Evolutionary conservation across 139 green algal genomes (phyloP).

Genomic region (Chlorella sp.): DNA sequence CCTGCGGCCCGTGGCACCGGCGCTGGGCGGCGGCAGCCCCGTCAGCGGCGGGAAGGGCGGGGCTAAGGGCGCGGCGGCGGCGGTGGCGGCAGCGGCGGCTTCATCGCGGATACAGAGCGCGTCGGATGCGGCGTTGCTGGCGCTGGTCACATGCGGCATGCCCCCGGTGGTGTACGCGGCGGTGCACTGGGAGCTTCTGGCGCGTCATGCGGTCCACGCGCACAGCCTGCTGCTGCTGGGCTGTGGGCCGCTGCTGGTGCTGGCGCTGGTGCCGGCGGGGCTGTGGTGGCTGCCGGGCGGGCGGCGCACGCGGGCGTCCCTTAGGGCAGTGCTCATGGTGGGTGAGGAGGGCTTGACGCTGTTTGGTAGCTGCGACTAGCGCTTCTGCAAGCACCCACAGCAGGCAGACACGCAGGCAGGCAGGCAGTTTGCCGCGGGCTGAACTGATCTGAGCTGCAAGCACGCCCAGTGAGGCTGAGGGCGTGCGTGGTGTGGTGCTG

Average conservation of each 20-base stretch:
- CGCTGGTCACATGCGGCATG: constrained; percentile 45
- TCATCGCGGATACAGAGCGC: constrained; percentile 2
- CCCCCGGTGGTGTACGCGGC: constrained; percentile 54
- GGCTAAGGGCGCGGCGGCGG: neutral
- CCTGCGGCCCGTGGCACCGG: neutral
- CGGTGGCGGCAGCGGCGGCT: neutral
- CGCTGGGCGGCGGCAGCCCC: constrained; percentile 9
- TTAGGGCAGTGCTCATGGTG: too few relatives aligned
- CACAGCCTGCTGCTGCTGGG: constrained; percentile 72
- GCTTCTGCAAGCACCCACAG: too few relatives aligned
- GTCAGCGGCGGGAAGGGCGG: neutral
- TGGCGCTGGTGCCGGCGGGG: constrained; percentile 54
- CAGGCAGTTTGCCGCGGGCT: too few relatives aligned
- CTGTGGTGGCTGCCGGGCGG: constrained; percentile 74
- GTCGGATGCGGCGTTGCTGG: constrained; percentile 42
- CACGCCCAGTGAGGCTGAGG: too few relatives aligned
- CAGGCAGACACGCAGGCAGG: too few relatives aligned
- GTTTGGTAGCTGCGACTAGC: too few relatives aligned
- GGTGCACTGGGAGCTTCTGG: constrained; percentile 50
- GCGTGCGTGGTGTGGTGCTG: too few relatives aligned
- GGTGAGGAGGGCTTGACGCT: too few relatives aligned
- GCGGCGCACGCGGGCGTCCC: too few relatives aligned
- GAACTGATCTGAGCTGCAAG: too few relatives aligned
- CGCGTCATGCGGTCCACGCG: constrained; percentile 43
- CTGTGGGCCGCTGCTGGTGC: constrained; percentile 42